phyloP scores from a whole-genome alignment of 768 basidiomycete species.

The Mycena venus region DNA sequence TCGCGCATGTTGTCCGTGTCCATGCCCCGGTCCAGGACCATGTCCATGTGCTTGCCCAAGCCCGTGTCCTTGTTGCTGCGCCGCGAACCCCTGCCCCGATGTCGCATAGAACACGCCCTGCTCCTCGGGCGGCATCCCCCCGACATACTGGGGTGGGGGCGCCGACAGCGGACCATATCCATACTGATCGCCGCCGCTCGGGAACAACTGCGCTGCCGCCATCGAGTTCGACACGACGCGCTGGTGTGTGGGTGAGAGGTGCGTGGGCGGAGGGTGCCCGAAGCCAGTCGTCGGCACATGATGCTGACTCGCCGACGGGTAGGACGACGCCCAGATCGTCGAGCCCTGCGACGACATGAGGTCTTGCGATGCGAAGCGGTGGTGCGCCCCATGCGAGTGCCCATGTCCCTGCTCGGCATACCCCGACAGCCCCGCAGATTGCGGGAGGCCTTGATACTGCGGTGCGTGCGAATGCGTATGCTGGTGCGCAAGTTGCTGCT shows the following conservation, averaged over 20 bases:
- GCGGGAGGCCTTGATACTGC: neutral
- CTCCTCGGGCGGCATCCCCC: neutral
- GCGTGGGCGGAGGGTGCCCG: neutral
- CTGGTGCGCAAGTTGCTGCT: neutral
- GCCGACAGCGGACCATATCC: slow-evolving; percentile 20
- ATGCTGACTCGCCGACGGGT: slow-evolving; percentile 24
- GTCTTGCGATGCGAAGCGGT: slow-evolving; percentile 29
- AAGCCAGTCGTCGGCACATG: neutral
- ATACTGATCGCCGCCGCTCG: slow-evolving; percentile 21
- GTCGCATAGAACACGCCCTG: slow-evolving; percentile 20
- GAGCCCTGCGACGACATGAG: neutral
- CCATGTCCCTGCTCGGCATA: neutral
- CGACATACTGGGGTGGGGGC: slow-evolving; percentile 5
- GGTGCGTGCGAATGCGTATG: neutral
- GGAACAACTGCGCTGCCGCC: slow-evolving; percentile 30
- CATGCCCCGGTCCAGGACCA: neutral
- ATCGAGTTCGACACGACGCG: slow-evolving; percentile 28
- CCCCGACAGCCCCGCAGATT: neutral
- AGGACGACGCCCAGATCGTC: slow-evolving; percentile 29
- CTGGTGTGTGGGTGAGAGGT: neutral
- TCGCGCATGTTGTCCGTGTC: slow-evolving; percentile 3
- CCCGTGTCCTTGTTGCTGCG: neutral
- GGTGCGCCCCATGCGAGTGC: slow-evolving; percentile 6
- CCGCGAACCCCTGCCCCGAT: slow-evolving; percentile 2
- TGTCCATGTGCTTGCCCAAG: neutral